phyloP scores from a whole-genome alignment of 352 stramenopile genomes.

The Thraustochytrium striatum region DNA sequence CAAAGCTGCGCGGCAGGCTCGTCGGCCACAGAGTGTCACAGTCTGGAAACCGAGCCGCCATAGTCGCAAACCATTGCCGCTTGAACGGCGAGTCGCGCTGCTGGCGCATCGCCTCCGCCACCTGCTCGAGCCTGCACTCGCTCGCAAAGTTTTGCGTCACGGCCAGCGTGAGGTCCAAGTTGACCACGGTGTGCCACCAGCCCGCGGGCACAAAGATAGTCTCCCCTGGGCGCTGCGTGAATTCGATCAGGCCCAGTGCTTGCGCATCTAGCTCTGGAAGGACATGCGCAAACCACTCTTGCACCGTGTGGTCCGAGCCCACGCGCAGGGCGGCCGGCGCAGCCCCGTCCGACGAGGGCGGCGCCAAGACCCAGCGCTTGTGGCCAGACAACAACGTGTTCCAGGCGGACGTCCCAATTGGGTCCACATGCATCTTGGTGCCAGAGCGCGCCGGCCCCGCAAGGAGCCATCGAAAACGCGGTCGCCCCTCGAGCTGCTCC shows the following conservation, averaged over 20 bases:
- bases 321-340: conserved; percentile 69
- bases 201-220: conserved; percentile 92
- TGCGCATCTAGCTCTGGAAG: conserved; percentile 57
- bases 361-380: conserved; percentile 93
- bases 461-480: conserved; percentile 66
- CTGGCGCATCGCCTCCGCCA: conserved; percentile 18
- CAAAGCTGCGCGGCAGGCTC: not conserved
- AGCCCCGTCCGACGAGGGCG: conserved; percentile 66
- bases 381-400: conserved; percentile 85
- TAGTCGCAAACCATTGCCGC: conserved; percentile 4
- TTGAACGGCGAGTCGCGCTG: not conserved
- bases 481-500: conserved; percentile 49
- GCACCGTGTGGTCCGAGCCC: conserved; percentile 61
- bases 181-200: conserved; percentile 96
- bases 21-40: not conserved
- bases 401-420: conserved; percentile 88
- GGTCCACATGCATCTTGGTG: conserved; percentile 84
- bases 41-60: not conserved
- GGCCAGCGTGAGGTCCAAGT: conserved; percentile 83
- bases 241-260: conserved; percentile 62
- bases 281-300: conserved; percentile 75
- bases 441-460: conserved; percentile 65
- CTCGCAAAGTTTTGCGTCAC: conserved; percentile 91
- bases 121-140: conserved; percentile 51
- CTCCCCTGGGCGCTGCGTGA: conserved; percentile 83